Evolutionary conservation across 73 alveolate genomes (phyloP), one percentile per base, ranked within the genome.

Genomic region (Tetrahymena borealis): DNA sequence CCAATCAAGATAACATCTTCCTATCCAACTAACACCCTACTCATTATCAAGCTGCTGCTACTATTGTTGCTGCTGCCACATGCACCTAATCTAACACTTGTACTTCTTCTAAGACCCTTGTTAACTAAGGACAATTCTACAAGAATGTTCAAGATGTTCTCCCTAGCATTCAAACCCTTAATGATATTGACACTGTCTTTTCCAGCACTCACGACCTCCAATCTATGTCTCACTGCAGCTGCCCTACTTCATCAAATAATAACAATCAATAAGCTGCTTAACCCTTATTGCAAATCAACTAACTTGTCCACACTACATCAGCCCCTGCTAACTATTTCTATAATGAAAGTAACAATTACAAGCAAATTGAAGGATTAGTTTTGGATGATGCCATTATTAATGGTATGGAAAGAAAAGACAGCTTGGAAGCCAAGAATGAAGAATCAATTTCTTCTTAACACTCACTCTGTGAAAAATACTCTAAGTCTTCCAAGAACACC

Each of bases 331-430:
- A 60, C 35, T 60, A 60, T 35, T 60, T 60, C 35, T 60, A 60
- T 16, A 60, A 60, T 10, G 85, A 60, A 60, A 60, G 31, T 60
- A 0, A 60, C 3, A 41, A 41, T 11, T 24, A 60, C 85, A 60
- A 60, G 37, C 85, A 60, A n/a, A 35, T 35, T 60, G 85, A 60
- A 60, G 85, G 85, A 24, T 60, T 60, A 0, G 13, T 60, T 60
- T 60, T 60, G 10, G 85, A 60, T 15, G 85, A 60, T 20, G 28
- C 28, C 85, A 13, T 24, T 15, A 60, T 60, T 18, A 18, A 35
- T 16, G 85, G 85, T 60, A 60, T 60, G 85, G 85, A 60, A 60
- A 60, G 85, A 60, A 60, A 60, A 60, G 85, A 60, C 85, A 60
- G 85, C 31, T 60, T 60, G 85, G 85, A 60, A n/a, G 85, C 85